phyloP scores from a whole-genome alignment of 495 filamentous ascomycete genomes.

The Trichodelitschia bisporula region DNA sequence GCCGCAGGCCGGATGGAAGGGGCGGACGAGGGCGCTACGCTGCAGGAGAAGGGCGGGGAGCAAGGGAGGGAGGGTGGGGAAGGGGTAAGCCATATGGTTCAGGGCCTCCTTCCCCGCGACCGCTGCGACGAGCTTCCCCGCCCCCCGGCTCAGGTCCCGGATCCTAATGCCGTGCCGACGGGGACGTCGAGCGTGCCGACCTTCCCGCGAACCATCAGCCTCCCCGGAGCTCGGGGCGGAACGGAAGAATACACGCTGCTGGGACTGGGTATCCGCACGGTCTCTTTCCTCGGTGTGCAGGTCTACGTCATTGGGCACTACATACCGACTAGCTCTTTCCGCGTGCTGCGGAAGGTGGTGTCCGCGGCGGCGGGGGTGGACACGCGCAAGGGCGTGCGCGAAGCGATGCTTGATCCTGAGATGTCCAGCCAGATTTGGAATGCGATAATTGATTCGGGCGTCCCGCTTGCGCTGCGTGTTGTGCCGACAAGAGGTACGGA shows the following conservation, averaged over 20 bases:
- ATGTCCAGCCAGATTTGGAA: slow-evolving; percentile 46
- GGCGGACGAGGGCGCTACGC: slow-evolving; percentile 4
- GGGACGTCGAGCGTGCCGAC: slow-evolving; percentile 63
- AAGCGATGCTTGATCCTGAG: slow-evolving; percentile 40
- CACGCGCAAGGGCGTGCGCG: slow-evolving; percentile 44
- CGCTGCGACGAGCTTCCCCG: slow-evolving; percentile 12
- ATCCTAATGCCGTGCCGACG: too few relatives aligned
- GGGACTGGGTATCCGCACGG: slow-evolving; percentile 67
- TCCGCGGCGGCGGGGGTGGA: slow-evolving; percentile 62
- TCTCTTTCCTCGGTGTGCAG: slow-evolving; percentile 72
- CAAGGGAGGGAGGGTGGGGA: too few relatives aligned
- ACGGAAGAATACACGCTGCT: slow-evolving; percentile 56
- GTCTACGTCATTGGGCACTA: slow-evolving; percentile 92
- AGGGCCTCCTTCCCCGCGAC: too few relatives aligned
- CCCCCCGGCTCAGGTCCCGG: too few relatives aligned
- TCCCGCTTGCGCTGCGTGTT: slow-evolving; percentile 50
- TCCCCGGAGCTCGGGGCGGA: slow-evolving; percentile 17
- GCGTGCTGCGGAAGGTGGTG: slow-evolving; percentile 27
- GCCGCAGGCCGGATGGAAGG: too few relatives aligned
- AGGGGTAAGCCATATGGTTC: too few relatives aligned
- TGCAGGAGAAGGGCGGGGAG: slow-evolving; percentile 15
- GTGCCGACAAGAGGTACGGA: slow-evolving; percentile 75
- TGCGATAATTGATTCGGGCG: slow-evolving; percentile 30
- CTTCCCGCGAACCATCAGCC: slow-evolving; percentile 48
- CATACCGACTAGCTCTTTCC: slow-evolving; percentile 53